These are phyloP conservation scores for Alopecurus myosuroides DNA, from an alignment of 176 grass and related monocot genomes.

Conservation along the genomic window DNA sequence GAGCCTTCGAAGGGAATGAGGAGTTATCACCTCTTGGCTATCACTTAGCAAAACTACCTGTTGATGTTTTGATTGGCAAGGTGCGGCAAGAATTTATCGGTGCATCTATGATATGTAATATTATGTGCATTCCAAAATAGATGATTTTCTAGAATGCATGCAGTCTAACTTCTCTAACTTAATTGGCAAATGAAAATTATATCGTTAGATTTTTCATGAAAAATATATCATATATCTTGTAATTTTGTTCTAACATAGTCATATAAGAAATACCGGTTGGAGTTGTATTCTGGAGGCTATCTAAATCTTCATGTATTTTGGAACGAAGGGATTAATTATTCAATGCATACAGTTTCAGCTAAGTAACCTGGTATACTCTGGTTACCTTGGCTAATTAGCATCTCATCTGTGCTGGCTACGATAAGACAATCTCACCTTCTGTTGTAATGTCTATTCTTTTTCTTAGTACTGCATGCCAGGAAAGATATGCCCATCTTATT, in stretches of 20 bases:
- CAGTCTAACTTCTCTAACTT: not conserved
- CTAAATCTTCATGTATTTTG: not conserved
- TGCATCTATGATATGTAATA: not conserved
- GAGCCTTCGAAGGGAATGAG: conserved; percentile 93
- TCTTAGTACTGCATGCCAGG: not conserved
- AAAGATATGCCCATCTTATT: not conserved
- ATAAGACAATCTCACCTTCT: not conserved
- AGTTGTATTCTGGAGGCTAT: not conserved
- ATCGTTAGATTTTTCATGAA: not conserved
- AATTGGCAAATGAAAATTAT: not conserved
- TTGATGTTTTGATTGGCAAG: conserved; percentile 97
- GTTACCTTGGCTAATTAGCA: not conserved
- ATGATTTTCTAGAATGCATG: not conserved
- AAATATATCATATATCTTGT: not conserved
- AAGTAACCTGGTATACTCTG: not conserved
- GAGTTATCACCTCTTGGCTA: conserved; percentile 90
- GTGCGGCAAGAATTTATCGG: conserved; percentile 23
- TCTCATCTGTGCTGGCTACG: not conserved
- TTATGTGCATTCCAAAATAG: not conserved
- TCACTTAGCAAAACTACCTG: conserved; percentile 95
- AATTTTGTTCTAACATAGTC: not conserved
- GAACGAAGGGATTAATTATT: not conserved
- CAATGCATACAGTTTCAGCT: not conserved
- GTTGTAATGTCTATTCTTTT: not conserved
- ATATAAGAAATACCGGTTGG: not conserved